phyloP scores from a whole-genome alignment of 345 rosid species.

The Arabidopsis arenosa region DNA sequence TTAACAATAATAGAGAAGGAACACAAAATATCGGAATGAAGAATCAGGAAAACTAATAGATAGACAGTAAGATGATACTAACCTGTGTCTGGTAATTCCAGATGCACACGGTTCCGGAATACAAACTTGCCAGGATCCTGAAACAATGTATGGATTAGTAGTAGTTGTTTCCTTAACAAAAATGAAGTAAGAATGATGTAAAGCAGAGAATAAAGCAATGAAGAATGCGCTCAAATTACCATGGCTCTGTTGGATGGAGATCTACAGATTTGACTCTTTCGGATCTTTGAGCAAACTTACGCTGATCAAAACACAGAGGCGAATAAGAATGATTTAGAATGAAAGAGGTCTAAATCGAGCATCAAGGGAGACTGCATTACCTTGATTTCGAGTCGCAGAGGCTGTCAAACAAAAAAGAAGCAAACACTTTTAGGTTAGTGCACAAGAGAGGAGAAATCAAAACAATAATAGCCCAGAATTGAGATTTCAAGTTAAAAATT shows the following conservation, averaged over 20 bases:
- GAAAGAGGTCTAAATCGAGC: slow-evolving; percentile 2
- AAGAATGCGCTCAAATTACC: slow-evolving; percentile 44
- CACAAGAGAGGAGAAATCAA: not conserved
- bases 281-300: slow-evolving; percentile 54
- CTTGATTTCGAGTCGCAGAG: slow-evolving; percentile 55
- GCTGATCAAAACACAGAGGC: slow-evolving; percentile 50
- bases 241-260: slow-evolving; percentile 73
- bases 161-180: not conserved
- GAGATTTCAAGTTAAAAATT: not conserved
- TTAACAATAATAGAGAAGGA: slow-evolving; percentile 29
- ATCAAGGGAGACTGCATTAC: slow-evolving; percentile 36
- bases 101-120: slow-evolving; percentile 67
- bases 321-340: slow-evolving; percentile 6
- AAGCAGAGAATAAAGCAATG: slow-evolving; percentile 12
- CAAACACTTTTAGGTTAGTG: slow-evolving; percentile 32
- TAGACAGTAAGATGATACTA: not conserved
- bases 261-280: slow-evolving; percentile 72
- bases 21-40: not conserved
- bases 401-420: slow-evolving; percentile 46
- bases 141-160: slow-evolving; percentile 3
- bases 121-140: slow-evolving; percentile 71
- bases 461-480: not conserved
- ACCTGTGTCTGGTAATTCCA: slow-evolving; percentile 91
- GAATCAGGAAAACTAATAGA: slow-evolving; percentile 5
- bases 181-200: not conserved